These are phyloP conservation scores for Echeveria elegans DNA, from an alignment of 164 flowering plant genomes.

Conservation along the genomic window DNA sequence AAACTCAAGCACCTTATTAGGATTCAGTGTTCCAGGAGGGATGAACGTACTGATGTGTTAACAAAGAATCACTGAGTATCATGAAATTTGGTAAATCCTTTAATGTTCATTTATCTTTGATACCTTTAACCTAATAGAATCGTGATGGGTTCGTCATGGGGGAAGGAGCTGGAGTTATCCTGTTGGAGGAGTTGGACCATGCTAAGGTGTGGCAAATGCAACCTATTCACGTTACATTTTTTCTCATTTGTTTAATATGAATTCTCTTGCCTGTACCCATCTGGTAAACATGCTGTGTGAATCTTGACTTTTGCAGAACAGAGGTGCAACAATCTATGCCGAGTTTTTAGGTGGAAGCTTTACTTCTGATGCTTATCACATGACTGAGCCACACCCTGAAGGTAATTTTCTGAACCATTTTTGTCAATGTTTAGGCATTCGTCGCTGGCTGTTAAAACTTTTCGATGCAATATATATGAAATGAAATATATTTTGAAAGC, in stretches of 20 bases:
- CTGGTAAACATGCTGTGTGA: neutral
- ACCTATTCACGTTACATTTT: neutral
- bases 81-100: neutral
- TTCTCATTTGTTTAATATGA: neutral
- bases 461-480: neutral
- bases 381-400: slow-evolving; percentile 95
- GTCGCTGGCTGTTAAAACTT: neutral
- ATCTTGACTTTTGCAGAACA: slow-evolving; percentile 40
- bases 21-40: neutral
- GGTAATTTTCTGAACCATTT: slow-evolving; percentile 29
- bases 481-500: neutral
- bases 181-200: slow-evolving; percentile 13
- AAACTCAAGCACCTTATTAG: neutral
- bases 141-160: slow-evolving; percentile 17
- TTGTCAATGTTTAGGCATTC: neutral
- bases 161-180: slow-evolving; percentile 14
- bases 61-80: neutral
- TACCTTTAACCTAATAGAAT: slow-evolving; percentile 9
- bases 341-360: slow-evolving; percentile 97
- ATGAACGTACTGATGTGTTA: neutral
- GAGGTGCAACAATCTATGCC: slow-evolving; percentile 92
- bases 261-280: neutral
- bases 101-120: neutral
- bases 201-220: slow-evolving; percentile 9
- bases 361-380: slow-evolving; percentile 96